Evolutionary conservation across 352 stramenopile genomes (phyloP), one percentile per base, ranked within the genome.

Genomic region (Pythium dissimile): DNA sequence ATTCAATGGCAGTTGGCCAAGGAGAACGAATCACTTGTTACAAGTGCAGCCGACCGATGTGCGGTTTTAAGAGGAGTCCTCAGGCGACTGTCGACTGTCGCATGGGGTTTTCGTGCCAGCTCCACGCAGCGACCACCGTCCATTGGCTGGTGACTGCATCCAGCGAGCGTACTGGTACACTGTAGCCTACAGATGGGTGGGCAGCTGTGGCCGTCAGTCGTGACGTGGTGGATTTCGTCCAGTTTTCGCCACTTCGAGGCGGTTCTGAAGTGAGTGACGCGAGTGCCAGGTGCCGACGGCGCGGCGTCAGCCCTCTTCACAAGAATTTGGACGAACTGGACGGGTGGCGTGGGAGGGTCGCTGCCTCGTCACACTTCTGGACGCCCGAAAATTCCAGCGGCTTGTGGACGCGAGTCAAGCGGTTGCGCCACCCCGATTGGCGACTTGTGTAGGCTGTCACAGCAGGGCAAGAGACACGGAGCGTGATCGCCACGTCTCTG

Each of bases 241-340:
- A 27, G 54, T 45, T 28, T 45, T 39, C 54, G 54, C 30, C 52
- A 50, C 39, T 11, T n/a, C 10, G 11, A n/a, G 15, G 32, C 44
- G 20, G 27, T 26, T 35, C 56, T 44, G 31, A 46, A 18, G 39
- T 31, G 39, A 44, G 32, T 65, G 57, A 47, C 57, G 57, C 28
- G 41, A 65, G 57, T 47, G 57, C 38, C 39, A 48, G 30, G 49
- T 59, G 49, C 57, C 42, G 57, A 56, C 55, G 38, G 55, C 44
- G 45, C 28, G 23, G 32, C 38, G 55, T 57, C 55, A 64, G 39
- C 34, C n/a, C 1, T 20, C 5, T 5, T 32, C 43, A 51, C 35
- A 18, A 62, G 54, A 53, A 48, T 37, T 37, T 51, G 45, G 27
- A 12, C n/a, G n/a, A n/a, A n/a, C n/a, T n/a, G n/a, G n/a, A n/a